A percentile compares a stretch with the other conserved stretches of the same genome.
phyloP scores from a whole-genome alignment of 345 rosid species.

The Luvunga scandens region DNA sequence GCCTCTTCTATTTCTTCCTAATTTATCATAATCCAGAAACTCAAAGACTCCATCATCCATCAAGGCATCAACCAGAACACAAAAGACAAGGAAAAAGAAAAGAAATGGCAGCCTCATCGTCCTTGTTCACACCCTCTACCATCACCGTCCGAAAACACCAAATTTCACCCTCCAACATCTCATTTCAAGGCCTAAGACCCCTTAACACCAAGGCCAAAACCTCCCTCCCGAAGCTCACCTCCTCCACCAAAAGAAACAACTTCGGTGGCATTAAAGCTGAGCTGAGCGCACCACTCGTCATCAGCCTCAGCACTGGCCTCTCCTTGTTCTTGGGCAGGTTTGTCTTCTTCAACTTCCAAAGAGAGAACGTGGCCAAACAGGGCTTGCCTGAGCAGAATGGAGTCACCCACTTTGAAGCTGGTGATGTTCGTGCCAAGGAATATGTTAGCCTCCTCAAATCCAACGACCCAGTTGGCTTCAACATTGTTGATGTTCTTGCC shows the following conservation, averaged over 20 bases:
- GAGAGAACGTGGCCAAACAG: constrained; percentile 94
- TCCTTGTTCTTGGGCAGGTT: constrained; percentile 93
- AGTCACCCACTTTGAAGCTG: constrained; percentile 88
- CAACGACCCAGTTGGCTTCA: constrained; percentile 94
- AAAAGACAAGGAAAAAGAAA: not conserved
- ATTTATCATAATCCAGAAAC: not conserved
- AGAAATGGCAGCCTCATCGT: constrained; percentile 32
- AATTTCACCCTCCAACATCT: constrained; percentile 37
- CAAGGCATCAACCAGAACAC: not conserved
- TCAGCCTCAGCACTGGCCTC: constrained; percentile 94
- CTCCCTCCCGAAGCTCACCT: constrained; percentile 18
- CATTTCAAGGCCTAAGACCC: constrained; percentile 48
- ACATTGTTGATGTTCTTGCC: constrained; percentile 94
- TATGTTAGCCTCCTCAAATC: constrained; percentile 90
- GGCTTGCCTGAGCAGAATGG: constrained; percentile 97
- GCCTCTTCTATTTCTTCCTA: not conserved
- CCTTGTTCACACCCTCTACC: constrained; percentile 27
- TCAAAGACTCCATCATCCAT: not conserved
- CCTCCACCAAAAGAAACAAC: constrained; percentile 19
- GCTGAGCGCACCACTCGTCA: constrained; percentile 69
- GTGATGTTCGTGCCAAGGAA: constrained; percentile 88
- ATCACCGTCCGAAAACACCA: constrained; percentile 37
- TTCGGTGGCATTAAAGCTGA: constrained; percentile 51
- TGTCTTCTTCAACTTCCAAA: constrained; percentile 98
- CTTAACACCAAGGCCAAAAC: constrained; percentile 32